Evolutionary conservation across 2,329 filamentous ascomycete genomes (phyloP).

Genomic region (Xylariaceae sp.): DNA sequence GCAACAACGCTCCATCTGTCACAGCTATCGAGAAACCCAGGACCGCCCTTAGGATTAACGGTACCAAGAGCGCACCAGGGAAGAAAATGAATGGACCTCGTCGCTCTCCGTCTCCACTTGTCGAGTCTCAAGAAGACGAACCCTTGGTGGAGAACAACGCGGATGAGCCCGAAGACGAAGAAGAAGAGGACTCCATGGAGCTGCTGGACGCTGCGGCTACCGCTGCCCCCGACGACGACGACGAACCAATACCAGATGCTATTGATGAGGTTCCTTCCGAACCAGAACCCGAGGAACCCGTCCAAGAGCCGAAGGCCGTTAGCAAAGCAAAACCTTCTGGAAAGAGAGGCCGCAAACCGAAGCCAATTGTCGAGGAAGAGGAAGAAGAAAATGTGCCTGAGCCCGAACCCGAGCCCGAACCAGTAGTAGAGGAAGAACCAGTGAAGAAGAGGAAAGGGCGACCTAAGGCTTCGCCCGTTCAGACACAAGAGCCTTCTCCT

Average conservation of each 20-base stretch:
- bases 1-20: too few relatives aligned
- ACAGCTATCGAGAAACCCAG: too few relatives aligned
- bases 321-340: slow-evolving; percentile 23
- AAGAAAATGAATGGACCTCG: slow-evolving; percentile 19
- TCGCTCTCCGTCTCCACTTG: slow-evolving; percentile 2
- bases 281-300: slow-evolving; percentile 21
- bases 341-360: slow-evolving; percentile 28
- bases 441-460: slow-evolving; percentile 28
- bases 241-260: slow-evolving; percentile 6
- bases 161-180: slow-evolving; percentile 18
- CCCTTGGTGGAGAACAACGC: slow-evolving; percentile 21
- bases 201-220: slow-evolving; percentile 14
- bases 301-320: slow-evolving; percentile 18
- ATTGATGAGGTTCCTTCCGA: slow-evolving; percentile 18
- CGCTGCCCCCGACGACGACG: slow-evolving; percentile 18
- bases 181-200: slow-evolving; percentile 25
- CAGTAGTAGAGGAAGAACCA: slow-evolving; percentile 22
- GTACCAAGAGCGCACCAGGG: slow-evolving; percentile 21
- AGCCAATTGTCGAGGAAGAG: slow-evolving; percentile 20
- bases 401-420: slow-evolving; percentile 10
- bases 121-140: slow-evolving; percentile 27
- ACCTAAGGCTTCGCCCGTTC: slow-evolving; percentile 20
- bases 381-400: slow-evolving; percentile 16
- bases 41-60: slow-evolving; percentile 23
- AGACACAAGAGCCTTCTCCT: slow-evolving; percentile 13